These are phyloP conservation scores for Cucumis melo DNA, from an alignment of 306 rosid genomes.

Conservation along the genomic window DNA sequence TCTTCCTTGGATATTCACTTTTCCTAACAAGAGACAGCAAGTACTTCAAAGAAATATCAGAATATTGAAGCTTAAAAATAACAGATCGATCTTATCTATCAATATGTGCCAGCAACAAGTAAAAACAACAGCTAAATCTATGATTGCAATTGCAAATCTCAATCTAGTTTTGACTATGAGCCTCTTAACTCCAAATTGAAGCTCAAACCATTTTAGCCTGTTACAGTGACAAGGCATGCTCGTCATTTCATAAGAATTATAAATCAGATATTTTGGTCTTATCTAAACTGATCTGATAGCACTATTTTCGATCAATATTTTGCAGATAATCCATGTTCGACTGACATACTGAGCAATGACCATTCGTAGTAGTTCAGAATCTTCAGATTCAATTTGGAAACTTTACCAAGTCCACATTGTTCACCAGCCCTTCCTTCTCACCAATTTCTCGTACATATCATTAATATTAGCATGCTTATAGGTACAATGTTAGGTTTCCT, in stretches of 20 bases:
- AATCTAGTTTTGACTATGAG: background rate
- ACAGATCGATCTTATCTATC: background rate
- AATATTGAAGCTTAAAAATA: slow-evolving; percentile 1
- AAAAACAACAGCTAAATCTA: background rate
- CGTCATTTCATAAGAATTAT: background rate
- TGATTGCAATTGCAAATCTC: background rate
- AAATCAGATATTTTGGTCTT: background rate
- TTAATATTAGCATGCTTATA: background rate
- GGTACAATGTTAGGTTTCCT: no score
- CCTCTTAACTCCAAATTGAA: background rate
- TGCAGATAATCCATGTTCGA: background rate
- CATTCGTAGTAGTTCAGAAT: background rate
- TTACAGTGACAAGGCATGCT: background rate
- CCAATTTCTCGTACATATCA: background rate
- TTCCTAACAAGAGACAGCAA: slow-evolving; percentile 34
- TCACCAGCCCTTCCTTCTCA: background rate
- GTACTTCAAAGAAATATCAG: slow-evolving; percentile 3
- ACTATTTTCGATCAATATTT: background rate
- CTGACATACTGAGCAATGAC: background rate
- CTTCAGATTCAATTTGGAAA: background rate
- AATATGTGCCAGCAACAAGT: background rate
- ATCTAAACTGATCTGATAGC: background rate
- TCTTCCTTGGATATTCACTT: slow-evolving; percentile 64
- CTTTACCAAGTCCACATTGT: background rate
- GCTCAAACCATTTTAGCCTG: background rate